Percentiles rank a stretch among this genome's conserved stretches.
Evolutionary conservation across 2,329 filamentous ascomycete species (phyloP).

Genomic region (Aspergillus ibericus): DNA sequence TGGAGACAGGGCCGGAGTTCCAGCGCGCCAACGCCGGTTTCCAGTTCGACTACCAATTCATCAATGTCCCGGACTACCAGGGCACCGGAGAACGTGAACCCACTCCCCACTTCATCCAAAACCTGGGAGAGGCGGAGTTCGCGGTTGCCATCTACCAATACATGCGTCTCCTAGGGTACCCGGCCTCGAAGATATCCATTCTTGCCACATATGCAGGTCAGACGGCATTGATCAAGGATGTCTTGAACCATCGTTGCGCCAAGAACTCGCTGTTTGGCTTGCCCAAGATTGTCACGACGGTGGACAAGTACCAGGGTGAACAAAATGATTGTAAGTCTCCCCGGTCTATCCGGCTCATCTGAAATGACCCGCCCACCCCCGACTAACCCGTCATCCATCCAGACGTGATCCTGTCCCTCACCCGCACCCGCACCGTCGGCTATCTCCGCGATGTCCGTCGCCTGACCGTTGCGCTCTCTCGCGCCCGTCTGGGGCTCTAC

Average conservation of each 20-base stretch:
- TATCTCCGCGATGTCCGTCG: conserved; percentile 92
- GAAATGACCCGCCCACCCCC: neutral
- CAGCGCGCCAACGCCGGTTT: conserved; percentile 84
- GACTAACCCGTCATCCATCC: conserved; percentile 16
- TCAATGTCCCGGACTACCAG: conserved; percentile 92
- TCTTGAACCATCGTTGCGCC: conserved; percentile 78
- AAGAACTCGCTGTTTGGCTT: conserved; percentile 83
- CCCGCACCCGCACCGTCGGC: conserved; percentile 81
- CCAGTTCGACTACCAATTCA: conserved; percentile 92
- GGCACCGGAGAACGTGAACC: conserved; percentile 85
- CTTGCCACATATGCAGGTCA: conserved; percentile 94
- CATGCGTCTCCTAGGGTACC: conserved; percentile 93
- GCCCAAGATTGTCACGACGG: conserved; percentile 86
- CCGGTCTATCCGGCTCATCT: neutral
- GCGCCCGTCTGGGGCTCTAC: conserved; percentile 87
- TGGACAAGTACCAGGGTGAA: conserved; percentile 98
- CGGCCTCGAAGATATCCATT: conserved; percentile 79
- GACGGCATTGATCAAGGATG: conserved; percentile 81
- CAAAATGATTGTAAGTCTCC: conserved; percentile 88
- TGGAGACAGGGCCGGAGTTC: conserved; percentile 70
- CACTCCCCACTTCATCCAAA: conserved; percentile 92
- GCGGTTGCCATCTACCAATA: conserved; percentile 94
- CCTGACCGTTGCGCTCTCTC: conserved; percentile 89
- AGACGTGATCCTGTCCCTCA: conserved; percentile 93
- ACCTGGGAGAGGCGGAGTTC: conserved; percentile 95